phyloP scores from a whole-genome alignment of 805 yeast species.

The Saccharomycopsis amapae region DNA sequence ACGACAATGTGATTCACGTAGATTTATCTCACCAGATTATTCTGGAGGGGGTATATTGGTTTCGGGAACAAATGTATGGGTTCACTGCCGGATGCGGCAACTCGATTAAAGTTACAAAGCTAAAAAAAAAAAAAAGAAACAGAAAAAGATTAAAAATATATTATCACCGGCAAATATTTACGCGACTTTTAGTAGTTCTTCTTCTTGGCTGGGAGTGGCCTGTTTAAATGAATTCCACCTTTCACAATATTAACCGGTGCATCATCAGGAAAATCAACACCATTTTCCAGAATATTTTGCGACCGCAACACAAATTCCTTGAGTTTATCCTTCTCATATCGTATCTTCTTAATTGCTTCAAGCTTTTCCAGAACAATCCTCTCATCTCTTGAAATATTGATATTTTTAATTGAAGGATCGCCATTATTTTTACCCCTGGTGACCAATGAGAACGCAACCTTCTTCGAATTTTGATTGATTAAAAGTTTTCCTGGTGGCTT shows the following conservation, averaged over 20 bases:
- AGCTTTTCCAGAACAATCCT: slow-evolving; percentile 47
- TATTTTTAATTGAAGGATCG: slow-evolving; percentile 29
- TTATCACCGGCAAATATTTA: too few relatives aligned
- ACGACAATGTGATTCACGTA: too few relatives aligned
- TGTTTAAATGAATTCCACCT: neutral
- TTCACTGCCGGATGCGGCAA: too few relatives aligned
- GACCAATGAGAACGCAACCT: slow-evolving; percentile 8
- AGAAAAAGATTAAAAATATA: too few relatives aligned
- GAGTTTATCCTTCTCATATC: slow-evolving; percentile 48
- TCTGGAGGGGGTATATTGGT: too few relatives aligned
- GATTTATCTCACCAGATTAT: too few relatives aligned
- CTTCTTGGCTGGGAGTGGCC: neutral
- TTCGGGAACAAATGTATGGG: too few relatives aligned
- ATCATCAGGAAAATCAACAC: neutral
- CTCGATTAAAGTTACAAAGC: too few relatives aligned
- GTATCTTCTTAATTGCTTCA: slow-evolving; percentile 43
- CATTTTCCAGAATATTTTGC: neutral
- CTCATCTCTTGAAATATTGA: slow-evolving; percentile 46
- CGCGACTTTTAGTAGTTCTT: neutral
- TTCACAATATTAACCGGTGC: neutral
- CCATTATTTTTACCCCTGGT: slow-evolving; percentile 27
- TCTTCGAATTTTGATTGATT: neutral
- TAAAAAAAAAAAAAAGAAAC: too few relatives aligned
- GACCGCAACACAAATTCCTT: slow-evolving; percentile 42
- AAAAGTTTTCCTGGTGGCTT: slow-evolving; percentile 25